Evolutionary conservation across 1,284 basidiomycete species (phyloP).

Genomic region (Cystobasidium slooffiae): DNA sequence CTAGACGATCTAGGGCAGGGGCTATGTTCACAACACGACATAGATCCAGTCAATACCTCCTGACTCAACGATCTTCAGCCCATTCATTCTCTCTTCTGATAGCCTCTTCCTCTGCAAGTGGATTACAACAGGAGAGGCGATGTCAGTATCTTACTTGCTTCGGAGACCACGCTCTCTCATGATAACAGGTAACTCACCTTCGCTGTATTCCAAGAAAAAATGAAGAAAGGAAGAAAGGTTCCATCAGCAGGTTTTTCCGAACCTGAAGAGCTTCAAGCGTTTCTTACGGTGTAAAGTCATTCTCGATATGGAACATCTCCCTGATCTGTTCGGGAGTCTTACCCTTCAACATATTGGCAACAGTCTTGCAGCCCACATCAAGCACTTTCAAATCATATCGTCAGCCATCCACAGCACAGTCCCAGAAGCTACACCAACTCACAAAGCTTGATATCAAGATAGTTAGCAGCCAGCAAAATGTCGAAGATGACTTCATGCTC

Average conservation of each 20-base stretch:
- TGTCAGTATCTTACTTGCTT: conserved; percentile 70
- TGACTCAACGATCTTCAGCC: conserved; percentile 56
- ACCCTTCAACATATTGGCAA: conserved; percentile 87
- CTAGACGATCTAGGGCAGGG: no score
- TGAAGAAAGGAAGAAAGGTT: not conserved
- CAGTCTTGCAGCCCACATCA: conserved; percentile 9
- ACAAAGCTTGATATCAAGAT: conserved; percentile 98
- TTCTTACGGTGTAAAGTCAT: conserved; percentile 43
- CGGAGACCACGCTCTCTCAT: not conserved
- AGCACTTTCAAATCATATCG: not conserved
- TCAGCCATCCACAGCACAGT: not conserved
- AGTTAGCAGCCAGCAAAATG: conserved; percentile 98
- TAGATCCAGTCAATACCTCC: not conserved
- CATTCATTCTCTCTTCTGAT: conserved; percentile 96
- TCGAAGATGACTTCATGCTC: conserved; percentile 73
- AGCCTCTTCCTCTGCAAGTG: conserved; percentile 97
- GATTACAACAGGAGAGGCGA: conserved; percentile 60
- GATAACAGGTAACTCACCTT: conserved; percentile 55
- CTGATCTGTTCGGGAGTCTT: conserved; percentile 96
- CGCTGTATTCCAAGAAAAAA: not conserved
- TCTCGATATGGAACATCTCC: conserved; percentile 78
- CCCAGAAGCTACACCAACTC: conserved; percentile 55
- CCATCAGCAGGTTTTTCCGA: not conserved
- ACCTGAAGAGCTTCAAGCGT: not conserved
- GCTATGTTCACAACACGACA: not conserved